Evolutionary conservation across 2,329 filamentous ascomycete species (phyloP), one percentile per base, ranked within the genome.

Genomic region (Beauveria bassiana): DNA sequence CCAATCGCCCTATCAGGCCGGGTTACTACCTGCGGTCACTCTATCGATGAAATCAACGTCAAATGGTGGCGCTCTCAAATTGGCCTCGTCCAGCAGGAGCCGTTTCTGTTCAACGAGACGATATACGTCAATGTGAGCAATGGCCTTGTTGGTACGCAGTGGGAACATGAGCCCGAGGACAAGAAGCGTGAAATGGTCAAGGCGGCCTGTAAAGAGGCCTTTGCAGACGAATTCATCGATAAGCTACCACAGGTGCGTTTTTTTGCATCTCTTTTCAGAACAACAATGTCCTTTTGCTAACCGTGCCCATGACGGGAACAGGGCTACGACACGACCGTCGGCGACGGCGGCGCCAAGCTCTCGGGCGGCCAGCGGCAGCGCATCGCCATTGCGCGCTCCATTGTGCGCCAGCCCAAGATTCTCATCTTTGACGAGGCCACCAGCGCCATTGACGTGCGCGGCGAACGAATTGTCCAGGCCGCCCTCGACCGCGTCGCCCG

Each of bases 351-450:
- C 5, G 87, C 88, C 53, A 91, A 90, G 70, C 77, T 96, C 1
- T 91, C 88, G 12, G 89, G 90, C n/a, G 91, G 86, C 65, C 88
- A 90, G 74, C 86, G 86, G 63, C 88, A 91, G 73, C 82, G 88
- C 20, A 73, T 91, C 10, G 82, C 85, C 14, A 89, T 90, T 62
- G 88, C 88, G 0, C 79, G 88, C 5, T 88, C 88, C 1, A 77
- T 91, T 1, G 81, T 88, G 2, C 79, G 88, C 2, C 75, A 83
- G 22, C 88, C 88, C 0, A 77, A 82, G 16, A 89, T 91, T 46
- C 77, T 91, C 3, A 86, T 93, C 42, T 77, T 95, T 8, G 89
- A 95, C 68, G 89, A 93, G 72, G 89, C 90, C 0, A 92, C 89
- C 0, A 88, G 85, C 62, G 86, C 88, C 16, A 81, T 84, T 55